Conservation (phyloP, 2,329 filamentous ascomycete species). For the Metarhizium brunneum region DNA sequence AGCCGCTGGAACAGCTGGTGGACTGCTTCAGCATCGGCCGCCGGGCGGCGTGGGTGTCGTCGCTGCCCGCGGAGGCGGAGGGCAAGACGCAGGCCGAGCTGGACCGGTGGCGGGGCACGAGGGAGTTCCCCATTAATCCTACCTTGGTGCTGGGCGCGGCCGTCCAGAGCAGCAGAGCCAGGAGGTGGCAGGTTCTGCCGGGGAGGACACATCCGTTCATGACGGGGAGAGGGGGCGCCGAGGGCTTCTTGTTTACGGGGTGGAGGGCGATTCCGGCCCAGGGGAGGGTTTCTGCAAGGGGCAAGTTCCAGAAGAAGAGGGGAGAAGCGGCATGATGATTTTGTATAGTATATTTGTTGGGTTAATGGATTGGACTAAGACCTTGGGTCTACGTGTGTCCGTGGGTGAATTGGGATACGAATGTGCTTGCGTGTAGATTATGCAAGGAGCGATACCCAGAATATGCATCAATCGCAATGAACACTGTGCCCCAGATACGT, state of each 20-base stretch:
- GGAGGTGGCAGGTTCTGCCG: conserved; percentile 84
- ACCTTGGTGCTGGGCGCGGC: conserved; percentile 69
- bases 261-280: conserved; percentile 72
- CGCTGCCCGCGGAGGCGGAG: conserved; percentile 36
- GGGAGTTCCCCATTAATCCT: conserved; percentile 82
- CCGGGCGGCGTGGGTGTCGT: conserved; percentile 62
- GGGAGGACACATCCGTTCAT: conserved; percentile 89
- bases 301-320: conserved; percentile 61
- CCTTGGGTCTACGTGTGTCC: background rate
- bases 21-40: conserved; percentile 80
- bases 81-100: conserved; percentile 39
- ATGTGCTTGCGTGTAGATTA: background rate
- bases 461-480: background rate
- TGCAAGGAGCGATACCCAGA: background rate
- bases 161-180: conserved; percentile 70
- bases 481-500: background rate
- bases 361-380: background rate
- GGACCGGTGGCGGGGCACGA: conserved; percentile 48
- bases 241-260: conserved; percentile 83
- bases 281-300: conserved; percentile 73
- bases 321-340: conserved; percentile 14
- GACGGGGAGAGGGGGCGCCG: conserved; percentile 77
- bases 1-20: conserved; percentile 66
- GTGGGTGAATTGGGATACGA: background rate
- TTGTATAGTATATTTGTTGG: background rate